Evolutionary conservation across 2,329 filamentous ascomycete species (phyloP).

Genomic region (Canariomyces notabilis): DNA sequence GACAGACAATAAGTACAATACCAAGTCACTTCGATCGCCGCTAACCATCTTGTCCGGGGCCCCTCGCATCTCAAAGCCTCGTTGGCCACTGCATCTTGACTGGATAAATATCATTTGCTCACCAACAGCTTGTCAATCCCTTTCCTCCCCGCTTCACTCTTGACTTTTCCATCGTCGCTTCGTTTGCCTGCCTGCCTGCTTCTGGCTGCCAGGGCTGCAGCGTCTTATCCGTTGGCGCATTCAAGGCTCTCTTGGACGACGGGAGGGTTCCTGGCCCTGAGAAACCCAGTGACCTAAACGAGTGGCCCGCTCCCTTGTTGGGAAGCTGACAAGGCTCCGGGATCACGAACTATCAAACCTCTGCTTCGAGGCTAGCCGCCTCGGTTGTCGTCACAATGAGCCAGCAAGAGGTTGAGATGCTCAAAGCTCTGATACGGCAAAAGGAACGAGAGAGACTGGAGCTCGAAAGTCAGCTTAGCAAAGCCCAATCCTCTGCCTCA

Average conservation of each 20-base stretch:
- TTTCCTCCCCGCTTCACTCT: conserved; percentile 15
- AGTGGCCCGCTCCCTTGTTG: neutral
- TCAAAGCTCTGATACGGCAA: conserved; percentile 15
- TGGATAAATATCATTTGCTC: conserved; percentile 27
- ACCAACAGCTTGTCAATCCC: conserved; percentile 17
- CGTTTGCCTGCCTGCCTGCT: conserved; percentile 11
- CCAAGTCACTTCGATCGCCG: conserved; percentile 9
- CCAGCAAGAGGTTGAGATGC: conserved; percentile 14
- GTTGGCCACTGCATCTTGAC: conserved; percentile 18
- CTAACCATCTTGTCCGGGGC: conserved; percentile 13
- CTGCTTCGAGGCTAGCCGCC: neutral
- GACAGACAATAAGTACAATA: too few species aligned
- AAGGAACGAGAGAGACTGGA: conserved; percentile 15
- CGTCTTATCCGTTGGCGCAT: conserved; percentile 13
- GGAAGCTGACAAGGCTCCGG: neutral
- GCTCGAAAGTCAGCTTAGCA: conserved; percentile 15
- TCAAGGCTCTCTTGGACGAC: conserved; percentile 11
- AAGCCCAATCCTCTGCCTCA: conserved; percentile 13
- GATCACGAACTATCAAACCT: neutral
- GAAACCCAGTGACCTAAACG: conserved; percentile 4
- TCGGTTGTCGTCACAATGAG: conserved; percentile 12
- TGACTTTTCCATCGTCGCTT: conserved; percentile 17
- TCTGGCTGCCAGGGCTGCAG: conserved; percentile 6
- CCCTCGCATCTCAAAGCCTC: conserved; percentile 21
- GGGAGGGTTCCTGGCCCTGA: conserved; percentile 1